Evolutionary conservation across 495 filamentous ascomycete genomes (phyloP).

Genomic region (Stereocaulon alpinum): DNA sequence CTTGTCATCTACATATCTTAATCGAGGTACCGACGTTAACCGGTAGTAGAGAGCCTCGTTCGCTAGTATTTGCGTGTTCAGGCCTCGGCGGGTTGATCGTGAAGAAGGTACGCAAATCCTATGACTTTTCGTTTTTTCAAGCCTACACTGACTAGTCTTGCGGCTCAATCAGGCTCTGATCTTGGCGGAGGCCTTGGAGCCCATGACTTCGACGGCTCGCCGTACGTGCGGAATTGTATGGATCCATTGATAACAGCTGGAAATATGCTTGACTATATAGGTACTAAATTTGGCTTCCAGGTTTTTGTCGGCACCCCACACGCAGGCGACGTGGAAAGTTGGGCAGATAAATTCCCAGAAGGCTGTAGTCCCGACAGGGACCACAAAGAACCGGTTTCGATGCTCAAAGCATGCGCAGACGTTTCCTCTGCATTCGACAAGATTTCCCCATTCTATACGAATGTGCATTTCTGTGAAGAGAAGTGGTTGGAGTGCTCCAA

Average conservation of each 20-base stretch:
- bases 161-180: background rate
- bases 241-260: background rate
- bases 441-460: background rate
- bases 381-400: background rate
- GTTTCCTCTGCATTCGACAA: background rate
- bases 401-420: background rate
- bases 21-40: too few species aligned
- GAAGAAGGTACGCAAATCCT: background rate
- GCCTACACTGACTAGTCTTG: background rate
- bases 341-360: background rate
- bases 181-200: background rate
- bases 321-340: background rate
- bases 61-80: background rate
- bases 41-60: background rate
- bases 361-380: background rate
- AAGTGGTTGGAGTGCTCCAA: background rate
- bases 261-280: too few species aligned
- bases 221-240: constrained; percentile 1
- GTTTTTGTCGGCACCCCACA: constrained; percentile 5
- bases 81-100: background rate
- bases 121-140: background rate
- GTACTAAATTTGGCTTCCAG: background rate
- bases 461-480: background rate
- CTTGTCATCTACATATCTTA: too few species aligned
- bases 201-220: background rate